These are phyloP conservation scores for Populus trichocarpa DNA, from an alignment of 441 rosid genomes.

Conservation along the genomic window DNA sequence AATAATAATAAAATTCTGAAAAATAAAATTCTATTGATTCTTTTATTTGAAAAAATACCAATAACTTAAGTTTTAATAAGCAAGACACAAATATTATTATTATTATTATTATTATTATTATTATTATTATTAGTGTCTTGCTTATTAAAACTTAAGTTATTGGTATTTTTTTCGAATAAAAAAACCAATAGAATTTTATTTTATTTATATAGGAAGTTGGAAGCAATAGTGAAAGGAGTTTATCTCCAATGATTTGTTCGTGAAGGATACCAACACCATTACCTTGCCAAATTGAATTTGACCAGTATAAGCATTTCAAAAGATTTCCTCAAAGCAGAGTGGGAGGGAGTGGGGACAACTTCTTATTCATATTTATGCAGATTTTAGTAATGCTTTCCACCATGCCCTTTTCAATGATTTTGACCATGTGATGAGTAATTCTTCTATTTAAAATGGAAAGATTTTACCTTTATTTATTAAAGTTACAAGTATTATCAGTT, in stretches of 20 bases:
- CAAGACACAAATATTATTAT: too few relatives aligned
- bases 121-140: too few relatives aligned
- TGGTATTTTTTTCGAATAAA: too few relatives aligned
- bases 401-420: neutral
- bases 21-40: too few relatives aligned
- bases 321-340: neutral
- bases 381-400: neutral
- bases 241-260: neutral
- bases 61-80: too few relatives aligned
- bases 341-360: neutral
- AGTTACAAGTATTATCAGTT: too few relatives aligned
- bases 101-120: too few relatives aligned
- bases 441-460: too few relatives aligned
- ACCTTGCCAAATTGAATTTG: neutral
- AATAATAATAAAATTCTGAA: too few relatives aligned
- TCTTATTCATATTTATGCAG: neutral
- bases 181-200: neutral
- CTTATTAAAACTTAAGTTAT: too few relatives aligned
- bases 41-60: too few relatives aligned
- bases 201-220: neutral
- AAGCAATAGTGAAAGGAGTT: neutral
- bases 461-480: too few relatives aligned
- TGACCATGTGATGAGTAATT: neutral
- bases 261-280: neutral
- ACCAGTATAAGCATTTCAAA: neutral